phyloP scores from a whole-genome alignment of 148 eudicot genomes.

The Arbutus unedo region DNA sequence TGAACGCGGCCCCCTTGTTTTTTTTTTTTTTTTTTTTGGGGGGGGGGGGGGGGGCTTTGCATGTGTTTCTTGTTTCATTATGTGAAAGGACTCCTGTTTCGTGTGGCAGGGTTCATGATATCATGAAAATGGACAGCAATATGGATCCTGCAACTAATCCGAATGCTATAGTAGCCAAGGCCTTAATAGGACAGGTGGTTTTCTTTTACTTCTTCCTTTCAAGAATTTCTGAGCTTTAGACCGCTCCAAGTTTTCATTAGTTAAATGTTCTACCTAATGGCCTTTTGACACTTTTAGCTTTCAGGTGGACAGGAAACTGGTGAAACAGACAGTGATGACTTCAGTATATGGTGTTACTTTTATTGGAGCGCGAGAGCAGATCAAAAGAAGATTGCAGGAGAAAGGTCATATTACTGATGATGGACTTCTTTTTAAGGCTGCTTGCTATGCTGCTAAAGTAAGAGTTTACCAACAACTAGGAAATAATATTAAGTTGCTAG shows the following conservation, averaged over 20 bases:
- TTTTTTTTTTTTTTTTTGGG: not conserved
- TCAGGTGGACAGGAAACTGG: conserved; percentile 86
- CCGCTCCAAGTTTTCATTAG: not conserved
- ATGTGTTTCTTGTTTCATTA: conserved; percentile 3
- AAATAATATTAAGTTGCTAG: not conserved
- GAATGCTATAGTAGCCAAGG: conserved; percentile 65
- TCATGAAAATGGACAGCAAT: conserved; percentile 70
- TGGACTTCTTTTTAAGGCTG: conserved; percentile 58
- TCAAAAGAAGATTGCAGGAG: conserved; percentile 75
- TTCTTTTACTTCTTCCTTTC: conserved; percentile 13
- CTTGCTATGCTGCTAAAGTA: conserved; percentile 86
- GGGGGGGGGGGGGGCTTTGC: not conserved
- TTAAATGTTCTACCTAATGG: conserved; percentile 7
- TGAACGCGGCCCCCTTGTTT: too few species aligned
- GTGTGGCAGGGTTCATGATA: conserved; percentile 64
- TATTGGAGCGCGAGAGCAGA: conserved; percentile 91
- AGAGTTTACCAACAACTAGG: conserved; percentile 20
- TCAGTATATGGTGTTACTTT: conserved; percentile 92
- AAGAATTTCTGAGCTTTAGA: not conserved
- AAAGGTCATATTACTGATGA: conserved; percentile 84
- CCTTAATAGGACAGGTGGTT: conserved; percentile 74
- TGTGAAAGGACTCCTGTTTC: not conserved
- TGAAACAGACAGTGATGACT: conserved; percentile 96
- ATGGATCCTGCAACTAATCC: conserved; percentile 72
- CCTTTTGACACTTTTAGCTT: conserved; percentile 17